Conservation (phyloP, 768 basidiomycete genomes). For the Russula sp. region DNA sequence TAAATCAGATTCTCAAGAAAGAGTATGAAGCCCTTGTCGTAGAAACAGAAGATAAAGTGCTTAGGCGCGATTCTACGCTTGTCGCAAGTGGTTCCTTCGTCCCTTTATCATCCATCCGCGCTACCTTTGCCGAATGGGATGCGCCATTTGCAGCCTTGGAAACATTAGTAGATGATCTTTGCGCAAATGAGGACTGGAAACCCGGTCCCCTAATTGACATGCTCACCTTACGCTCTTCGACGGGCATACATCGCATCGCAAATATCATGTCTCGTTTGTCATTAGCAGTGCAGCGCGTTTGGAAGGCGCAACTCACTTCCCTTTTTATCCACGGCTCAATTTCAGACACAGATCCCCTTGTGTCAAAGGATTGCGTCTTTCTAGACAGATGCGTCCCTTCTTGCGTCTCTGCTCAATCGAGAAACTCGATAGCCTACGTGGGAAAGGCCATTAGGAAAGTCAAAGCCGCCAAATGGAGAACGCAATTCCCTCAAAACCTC, state of each 20-base stretch:
- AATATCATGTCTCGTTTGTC: conserved; percentile 67
- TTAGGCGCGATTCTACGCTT: conserved; percentile 65
- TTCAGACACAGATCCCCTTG: conserved; percentile 54
- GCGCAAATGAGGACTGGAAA: conserved; percentile 49
- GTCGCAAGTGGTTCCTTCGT: conserved; percentile 82
- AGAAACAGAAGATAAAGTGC: conserved; percentile 72
- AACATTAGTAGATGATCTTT: conserved; percentile 56
- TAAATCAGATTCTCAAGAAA: conserved; percentile 65
- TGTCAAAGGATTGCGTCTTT: conserved; percentile 53
- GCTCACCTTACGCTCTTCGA: conserved; percentile 62
- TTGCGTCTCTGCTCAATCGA: conserved; percentile 64
- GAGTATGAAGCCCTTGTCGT: conserved; percentile 80
- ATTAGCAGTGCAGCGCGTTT: conserved; percentile 70
- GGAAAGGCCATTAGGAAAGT: conserved; percentile 84
- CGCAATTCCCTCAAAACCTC: conserved; percentile 64
- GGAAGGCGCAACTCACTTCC: conserved; percentile 77
- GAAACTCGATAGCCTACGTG: conserved; percentile 80
- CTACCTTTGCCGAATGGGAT: conserved; percentile 85
- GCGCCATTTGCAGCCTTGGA: conserved; percentile 72
- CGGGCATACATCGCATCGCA: conserved; percentile 73
- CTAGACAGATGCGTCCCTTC: conserved; percentile 65
- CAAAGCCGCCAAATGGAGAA: conserved; percentile 72
- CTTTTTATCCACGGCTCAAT: conserved; percentile 78
- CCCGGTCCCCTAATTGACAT: conserved; percentile 81
- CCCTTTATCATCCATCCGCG: conserved; percentile 76